These are phyloP conservation scores for Melanomma pulvis-pyrius DNA, from an alignment of 495 filamentous ascomycete genomes.

Conservation along the genomic window DNA sequence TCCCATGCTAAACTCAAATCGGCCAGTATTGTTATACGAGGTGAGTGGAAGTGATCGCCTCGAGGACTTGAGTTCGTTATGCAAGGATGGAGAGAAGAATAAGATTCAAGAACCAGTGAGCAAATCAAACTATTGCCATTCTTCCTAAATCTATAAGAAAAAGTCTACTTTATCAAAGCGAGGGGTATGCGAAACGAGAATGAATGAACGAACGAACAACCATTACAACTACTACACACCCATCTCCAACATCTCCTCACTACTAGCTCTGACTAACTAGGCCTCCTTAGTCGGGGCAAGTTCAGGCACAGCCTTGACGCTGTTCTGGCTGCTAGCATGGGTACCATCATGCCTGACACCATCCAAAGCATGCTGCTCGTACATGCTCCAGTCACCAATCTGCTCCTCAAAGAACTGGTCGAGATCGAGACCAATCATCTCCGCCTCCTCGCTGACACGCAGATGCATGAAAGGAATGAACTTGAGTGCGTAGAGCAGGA, in stretches of 20 bases:
- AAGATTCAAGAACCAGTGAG: not conserved
- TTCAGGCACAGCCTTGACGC: conserved; percentile 8
- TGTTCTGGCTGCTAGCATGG: conserved; percentile 18
- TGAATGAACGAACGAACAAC: too few relatives aligned
- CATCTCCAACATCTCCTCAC: not conserved
- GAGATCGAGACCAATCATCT: conserved; percentile 59
- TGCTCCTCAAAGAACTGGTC: conserved; percentile 65
- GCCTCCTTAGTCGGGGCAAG: conserved; percentile 4
- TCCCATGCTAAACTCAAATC: too few relatives aligned
- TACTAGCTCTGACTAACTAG: not conserved
- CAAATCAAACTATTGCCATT: not conserved
- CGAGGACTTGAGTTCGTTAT: too few relatives aligned
- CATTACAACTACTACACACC: conserved; percentile 11
- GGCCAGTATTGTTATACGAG: too few relatives aligned
- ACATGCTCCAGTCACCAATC: conserved; percentile 51
- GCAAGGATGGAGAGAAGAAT: too few relatives aligned
- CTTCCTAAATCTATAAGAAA: not conserved
- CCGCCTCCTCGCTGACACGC: conserved; percentile 58
- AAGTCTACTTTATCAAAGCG: not conserved
- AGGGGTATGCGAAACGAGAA: not conserved
- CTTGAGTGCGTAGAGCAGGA: conserved; percentile 59
- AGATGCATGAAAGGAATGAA: conserved; percentile 62
- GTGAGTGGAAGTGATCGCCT: too few relatives aligned
- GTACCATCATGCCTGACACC: conserved; percentile 12
- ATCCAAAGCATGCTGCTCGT: conserved; percentile 28